Evolutionary conservation across 371 early-diverging fungal species (phyloP).

Genomic region (Saksenaea oblongispora): DNA sequence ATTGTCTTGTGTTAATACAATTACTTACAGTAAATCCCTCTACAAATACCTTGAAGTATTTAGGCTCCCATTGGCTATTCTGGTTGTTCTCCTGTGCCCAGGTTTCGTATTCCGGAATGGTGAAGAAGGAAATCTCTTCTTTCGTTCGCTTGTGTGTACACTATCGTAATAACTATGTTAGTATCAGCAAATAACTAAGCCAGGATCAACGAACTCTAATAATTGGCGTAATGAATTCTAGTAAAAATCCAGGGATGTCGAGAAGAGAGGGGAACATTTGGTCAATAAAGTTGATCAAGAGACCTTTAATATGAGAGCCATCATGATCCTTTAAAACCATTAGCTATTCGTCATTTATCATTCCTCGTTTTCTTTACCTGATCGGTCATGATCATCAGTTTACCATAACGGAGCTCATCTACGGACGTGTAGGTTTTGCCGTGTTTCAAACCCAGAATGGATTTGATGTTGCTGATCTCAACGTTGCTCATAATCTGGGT

Average conservation of each 20-base stretch:
- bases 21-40: neutral
- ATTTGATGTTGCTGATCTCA: slow-evolving; percentile 94
- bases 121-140: slow-evolving; percentile 83
- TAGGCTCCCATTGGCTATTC: slow-evolving; percentile 79
- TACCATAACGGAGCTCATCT: slow-evolving; percentile 93
- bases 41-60: slow-evolving; percentile 91
- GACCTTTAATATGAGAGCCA: slow-evolving; percentile 99
- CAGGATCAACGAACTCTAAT: slow-evolving; percentile 67
- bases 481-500: slow-evolving; percentile 84
- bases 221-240: slow-evolving; percentile 99
- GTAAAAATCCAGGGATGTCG: slow-evolving; percentile 93
- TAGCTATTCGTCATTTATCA: neutral
- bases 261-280: slow-evolving; percentile 97
- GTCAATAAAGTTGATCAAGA: slow-evolving; percentile 98
- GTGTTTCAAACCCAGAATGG: slow-evolving; percentile 97
- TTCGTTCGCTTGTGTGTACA: slow-evolving; percentile 66
- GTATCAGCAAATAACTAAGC: neutral
- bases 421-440: slow-evolving; percentile 79
- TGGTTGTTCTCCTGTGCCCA: slow-evolving; percentile 81
- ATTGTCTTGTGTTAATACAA: neutral
- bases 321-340: slow-evolving; percentile 84
- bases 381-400: slow-evolving; percentile 99
- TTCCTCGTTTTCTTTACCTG: slow-evolving; percentile 71
- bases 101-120: slow-evolving; percentile 95
- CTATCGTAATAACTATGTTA: neutral